Evolutionary conservation across 257 asterid genomes (phyloP).

Genomic region (Oldenlandia corymbosa): DNA sequence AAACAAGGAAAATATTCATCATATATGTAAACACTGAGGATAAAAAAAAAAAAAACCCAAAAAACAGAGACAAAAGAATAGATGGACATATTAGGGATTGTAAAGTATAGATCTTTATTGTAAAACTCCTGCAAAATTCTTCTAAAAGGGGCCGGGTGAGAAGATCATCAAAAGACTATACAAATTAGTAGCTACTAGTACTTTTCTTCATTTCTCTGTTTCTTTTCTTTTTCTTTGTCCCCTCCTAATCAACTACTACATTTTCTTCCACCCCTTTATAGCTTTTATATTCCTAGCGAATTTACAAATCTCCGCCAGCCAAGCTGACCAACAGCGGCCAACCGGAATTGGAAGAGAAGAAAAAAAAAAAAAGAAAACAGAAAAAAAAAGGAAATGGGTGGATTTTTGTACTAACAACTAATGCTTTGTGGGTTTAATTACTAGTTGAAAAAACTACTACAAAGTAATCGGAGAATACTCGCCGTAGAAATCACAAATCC

Average conservation of each 20-base stretch:
- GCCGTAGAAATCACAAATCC: constrained; percentile 72
- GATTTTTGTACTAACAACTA: too few relatives aligned
- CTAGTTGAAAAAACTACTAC: constrained; percentile 32
- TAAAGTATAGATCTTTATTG: background rate
- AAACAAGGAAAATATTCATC: too few relatives aligned
- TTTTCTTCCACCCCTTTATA: background rate
- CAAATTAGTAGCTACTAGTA: too few relatives aligned
- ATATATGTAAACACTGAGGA: too few relatives aligned
- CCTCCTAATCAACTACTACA: background rate
- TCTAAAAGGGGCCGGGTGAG: background rate
- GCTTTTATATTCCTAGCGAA: background rate
- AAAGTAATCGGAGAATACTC: constrained; percentile 60
- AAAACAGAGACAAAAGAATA: background rate
- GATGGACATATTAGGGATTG: background rate
- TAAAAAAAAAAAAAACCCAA: background rate
- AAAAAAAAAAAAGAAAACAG: background rate
- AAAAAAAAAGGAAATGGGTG: too few relatives aligned
- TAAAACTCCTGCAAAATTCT: background rate
- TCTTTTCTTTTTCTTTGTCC: background rate
- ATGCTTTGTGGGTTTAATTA: too few relatives aligned
- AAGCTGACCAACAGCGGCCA: background rate
- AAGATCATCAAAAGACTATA: background rate
- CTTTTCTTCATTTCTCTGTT: background rate
- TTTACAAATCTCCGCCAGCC: background rate
- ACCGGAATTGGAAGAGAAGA: background rate